Evolutionary conservation across 257 asterid species (phyloP).

Genomic region (Solanum neorickii): DNA sequence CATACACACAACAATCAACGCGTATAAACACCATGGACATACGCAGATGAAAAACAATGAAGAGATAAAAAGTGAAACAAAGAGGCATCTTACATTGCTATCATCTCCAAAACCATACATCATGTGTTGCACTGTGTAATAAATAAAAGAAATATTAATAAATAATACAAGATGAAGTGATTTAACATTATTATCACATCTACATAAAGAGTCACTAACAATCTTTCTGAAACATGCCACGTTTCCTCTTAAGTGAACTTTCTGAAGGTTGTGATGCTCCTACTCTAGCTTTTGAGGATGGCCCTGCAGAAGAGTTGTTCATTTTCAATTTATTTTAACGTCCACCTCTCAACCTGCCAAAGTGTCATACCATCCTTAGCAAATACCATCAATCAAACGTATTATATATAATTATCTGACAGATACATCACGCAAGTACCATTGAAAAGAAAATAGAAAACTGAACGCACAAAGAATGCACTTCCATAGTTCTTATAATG

Average conservation of each 20-base stretch:
- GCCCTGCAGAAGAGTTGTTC: slow-evolving; percentile 43
- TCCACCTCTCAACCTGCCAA: neutral
- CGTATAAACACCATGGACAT: neutral
- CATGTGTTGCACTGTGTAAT: slow-evolving; percentile 79
- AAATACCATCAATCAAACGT: neutral
- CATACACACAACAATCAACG: neutral
- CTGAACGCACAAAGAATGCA: neutral
- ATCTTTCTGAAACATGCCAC: slow-evolving; percentile 93
- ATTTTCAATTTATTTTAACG: slow-evolving; percentile 22
- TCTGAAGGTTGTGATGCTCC: slow-evolving; percentile 72
- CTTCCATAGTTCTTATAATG: neutral
- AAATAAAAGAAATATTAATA: neutral
- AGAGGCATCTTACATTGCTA: slow-evolving; percentile 41
- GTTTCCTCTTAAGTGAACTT: slow-evolving; percentile 68
- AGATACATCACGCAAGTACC: neutral
- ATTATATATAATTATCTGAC: neutral
- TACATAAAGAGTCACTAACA: slow-evolving; percentile 30
- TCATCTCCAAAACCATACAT: slow-evolving; percentile 96
- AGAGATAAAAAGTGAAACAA: neutral
- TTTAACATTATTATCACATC: neutral
- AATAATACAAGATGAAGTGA: neutral
- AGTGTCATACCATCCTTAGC: neutral
- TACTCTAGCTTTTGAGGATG: slow-evolving; percentile 49
- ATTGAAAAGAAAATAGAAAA: neutral
- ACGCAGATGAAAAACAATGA: neutral